A percentile compares a stretch with the other conserved stretches of the same genome.
Conservation (phyloP, 2,329 filamentous ascomycete genomes). For the Calonectria ilicicola region DNA sequence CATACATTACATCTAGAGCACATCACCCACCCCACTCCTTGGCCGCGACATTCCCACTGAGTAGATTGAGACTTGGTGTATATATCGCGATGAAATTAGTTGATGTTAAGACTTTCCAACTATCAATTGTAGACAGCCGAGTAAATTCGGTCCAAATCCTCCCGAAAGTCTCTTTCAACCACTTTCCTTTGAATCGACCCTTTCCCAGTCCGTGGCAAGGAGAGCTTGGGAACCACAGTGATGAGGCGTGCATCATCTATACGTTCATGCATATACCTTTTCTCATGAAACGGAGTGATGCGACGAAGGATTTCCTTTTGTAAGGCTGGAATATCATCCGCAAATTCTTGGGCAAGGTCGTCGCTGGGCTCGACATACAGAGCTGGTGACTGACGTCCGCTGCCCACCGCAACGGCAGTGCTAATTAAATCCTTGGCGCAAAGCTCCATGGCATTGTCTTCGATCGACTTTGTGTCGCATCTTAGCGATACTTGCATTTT, state of each 20-base stretch:
- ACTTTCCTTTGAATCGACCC: background rate
- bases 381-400: background rate
- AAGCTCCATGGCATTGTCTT: background rate
- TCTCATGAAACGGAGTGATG: background rate
- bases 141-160: background rate
- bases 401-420: background rate
- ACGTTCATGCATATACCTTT: background rate
- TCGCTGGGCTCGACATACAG: background rate
- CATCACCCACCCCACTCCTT: too few relatives aligned
- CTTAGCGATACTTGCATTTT: background rate
- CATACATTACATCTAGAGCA: too few relatives aligned
- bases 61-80: too few relatives aligned
- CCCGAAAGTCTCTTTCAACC: background rate
- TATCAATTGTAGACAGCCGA: background rate
- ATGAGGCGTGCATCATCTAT: background rate
- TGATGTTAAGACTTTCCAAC: too few relatives aligned
- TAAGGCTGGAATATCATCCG: background rate
- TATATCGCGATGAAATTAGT: too few relatives aligned
- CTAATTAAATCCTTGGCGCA: background rate
- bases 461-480: background rate
- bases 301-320: background rate
- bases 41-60: too few relatives aligned
- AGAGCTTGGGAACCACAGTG: background rate
- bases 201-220: background rate
- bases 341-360: background rate